Evolutionary conservation across 768 basidiomycete species (phyloP).

Genomic region (Suillus alpinus): DNA sequence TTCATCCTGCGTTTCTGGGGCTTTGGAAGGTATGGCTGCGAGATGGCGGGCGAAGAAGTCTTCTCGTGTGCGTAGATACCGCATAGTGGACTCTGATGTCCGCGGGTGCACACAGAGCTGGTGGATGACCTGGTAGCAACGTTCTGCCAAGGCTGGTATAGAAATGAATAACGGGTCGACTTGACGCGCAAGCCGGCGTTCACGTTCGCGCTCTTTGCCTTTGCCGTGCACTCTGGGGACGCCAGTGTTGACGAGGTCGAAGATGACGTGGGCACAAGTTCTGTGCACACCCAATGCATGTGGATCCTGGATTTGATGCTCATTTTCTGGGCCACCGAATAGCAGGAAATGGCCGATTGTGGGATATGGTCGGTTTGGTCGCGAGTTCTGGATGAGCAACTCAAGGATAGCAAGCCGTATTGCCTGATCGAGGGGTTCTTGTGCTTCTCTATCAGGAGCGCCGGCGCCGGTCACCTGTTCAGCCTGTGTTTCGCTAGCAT

Average conservation of each 20-base stretch:
- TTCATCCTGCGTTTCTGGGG: slow-evolving; percentile 47
- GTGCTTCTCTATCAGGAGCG: slow-evolving; percentile 49
- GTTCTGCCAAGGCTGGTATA: slow-evolving; percentile 80
- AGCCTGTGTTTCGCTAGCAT: slow-evolving; percentile 53
- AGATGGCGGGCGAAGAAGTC: slow-evolving; percentile 89
- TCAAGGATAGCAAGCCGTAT: slow-evolving; percentile 78
- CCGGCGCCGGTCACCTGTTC: slow-evolving; percentile 74
- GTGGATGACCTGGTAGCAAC: slow-evolving; percentile 77
- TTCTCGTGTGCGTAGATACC: slow-evolving; percentile 84
- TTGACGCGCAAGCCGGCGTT: slow-evolving; percentile 25
- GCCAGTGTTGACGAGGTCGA: slow-evolving; percentile 73
- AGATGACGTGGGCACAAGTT: slow-evolving; percentile 77
- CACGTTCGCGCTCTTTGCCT: slow-evolving; percentile 36
- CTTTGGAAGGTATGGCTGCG: slow-evolving; percentile 66
- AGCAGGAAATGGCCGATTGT: slow-evolving; percentile 88
- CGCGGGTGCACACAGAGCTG: slow-evolving; percentile 85
- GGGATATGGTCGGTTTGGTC: slow-evolving; percentile 59
- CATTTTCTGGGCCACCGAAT: slow-evolving; percentile 60
- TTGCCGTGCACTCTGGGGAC: slow-evolving; percentile 55
- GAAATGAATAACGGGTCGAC: slow-evolving; percentile 55
- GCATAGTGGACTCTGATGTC: slow-evolving; percentile 77
- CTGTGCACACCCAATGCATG: slow-evolving; percentile 65
- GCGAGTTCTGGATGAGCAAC: slow-evolving; percentile 75
- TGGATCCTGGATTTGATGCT: slow-evolving; percentile 74
- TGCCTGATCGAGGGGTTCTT: slow-evolving; percentile 57